Evolutionary conservation across 1,139 yeast genomes (phyloP).

Genomic region (Taiozyma sp.): DNA sequence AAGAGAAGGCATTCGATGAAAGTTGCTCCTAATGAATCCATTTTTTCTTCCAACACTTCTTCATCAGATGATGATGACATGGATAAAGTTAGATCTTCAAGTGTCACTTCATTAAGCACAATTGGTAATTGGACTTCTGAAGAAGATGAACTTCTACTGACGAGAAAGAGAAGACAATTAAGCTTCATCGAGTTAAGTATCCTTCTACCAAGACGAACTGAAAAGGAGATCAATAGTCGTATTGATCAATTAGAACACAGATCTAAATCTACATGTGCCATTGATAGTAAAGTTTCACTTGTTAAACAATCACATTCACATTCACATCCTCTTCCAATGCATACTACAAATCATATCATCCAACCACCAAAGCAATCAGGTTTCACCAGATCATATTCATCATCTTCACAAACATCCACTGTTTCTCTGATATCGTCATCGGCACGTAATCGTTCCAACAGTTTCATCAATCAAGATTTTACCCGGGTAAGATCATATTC

Average conservation of each 20-base stretch:
- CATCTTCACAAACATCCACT: slow-evolving; percentile 5
- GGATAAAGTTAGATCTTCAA: background rate
- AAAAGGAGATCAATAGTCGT: slow-evolving; percentile 65
- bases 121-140: slow-evolving; percentile 32
- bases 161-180: slow-evolving; percentile 53
- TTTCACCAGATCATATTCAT: slow-evolving; percentile 9
- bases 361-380: background rate
- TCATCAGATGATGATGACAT: slow-evolving; percentile 8
- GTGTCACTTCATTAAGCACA: background rate
- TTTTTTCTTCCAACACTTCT: slow-evolving; percentile 8
- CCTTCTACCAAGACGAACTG: slow-evolving; percentile 66
- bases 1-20: slow-evolving; percentile 7
- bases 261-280: slow-evolving; percentile 3
- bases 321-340: slow-evolving; percentile 7
- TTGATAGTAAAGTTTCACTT: slow-evolving; percentile 2
- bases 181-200: slow-evolving; percentile 72
- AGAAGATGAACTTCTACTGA: slow-evolving; percentile 71
- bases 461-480: slow-evolving; percentile 2
- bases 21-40: slow-evolving; percentile 5
- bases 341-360: background rate
- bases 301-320: background rate
- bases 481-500: slow-evolving; percentile 15
- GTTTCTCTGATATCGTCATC: slow-evolving; percentile 2
- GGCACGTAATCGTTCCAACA: background rate
- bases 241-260: slow-evolving; percentile 44